Conservation (phyloP, 768 basidiomycete species). For the Symmetrospora coprosmae region DNA sequence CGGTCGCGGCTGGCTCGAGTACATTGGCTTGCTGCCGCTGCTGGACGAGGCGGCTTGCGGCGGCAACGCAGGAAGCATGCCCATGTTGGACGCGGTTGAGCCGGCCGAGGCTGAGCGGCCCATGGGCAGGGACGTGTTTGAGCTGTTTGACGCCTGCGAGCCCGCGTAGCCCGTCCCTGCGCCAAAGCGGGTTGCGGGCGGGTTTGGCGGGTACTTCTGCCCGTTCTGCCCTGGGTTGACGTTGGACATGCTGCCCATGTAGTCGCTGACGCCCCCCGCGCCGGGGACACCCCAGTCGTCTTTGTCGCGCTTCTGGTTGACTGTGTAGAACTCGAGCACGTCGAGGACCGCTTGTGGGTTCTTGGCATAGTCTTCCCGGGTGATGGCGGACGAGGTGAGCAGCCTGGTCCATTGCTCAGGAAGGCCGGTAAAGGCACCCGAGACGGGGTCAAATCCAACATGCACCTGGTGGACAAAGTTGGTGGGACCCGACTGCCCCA, state of each 20-base stretch:
- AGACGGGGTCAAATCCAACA: constrained; percentile 86
- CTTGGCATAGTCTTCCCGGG: constrained; percentile 89
- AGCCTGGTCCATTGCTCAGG: constrained; percentile 95
- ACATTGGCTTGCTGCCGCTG: neutral
- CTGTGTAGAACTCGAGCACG: constrained; percentile 95
- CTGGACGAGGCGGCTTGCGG: neutral
- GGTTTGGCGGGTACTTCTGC: constrained; percentile 27
- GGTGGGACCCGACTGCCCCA: constrained; percentile 86
- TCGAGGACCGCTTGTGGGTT: constrained; percentile 95
- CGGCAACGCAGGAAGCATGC: constrained; percentile 2
- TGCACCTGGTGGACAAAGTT: constrained; percentile 99
- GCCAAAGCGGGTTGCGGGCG: constrained; percentile 61
- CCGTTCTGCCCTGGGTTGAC: constrained; percentile 33
- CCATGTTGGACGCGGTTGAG: constrained; percentile 28
- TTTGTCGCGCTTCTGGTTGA: constrained; percentile 86
- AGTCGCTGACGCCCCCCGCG: constrained; percentile 26
- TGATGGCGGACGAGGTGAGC: constrained; percentile 93
- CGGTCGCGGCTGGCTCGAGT: neutral
- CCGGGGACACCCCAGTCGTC: constrained; percentile 44
- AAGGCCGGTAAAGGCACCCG: constrained; percentile 89
- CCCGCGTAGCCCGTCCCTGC: constrained; percentile 87
- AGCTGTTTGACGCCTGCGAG: constrained; percentile 30
- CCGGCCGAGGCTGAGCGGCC: neutral
- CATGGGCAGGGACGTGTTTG: neutral
- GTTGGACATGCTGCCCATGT: constrained; percentile 20